phyloP scores from a whole-genome alignment of 345 rosid genomes.

The Gossypium thurberi region DNA sequence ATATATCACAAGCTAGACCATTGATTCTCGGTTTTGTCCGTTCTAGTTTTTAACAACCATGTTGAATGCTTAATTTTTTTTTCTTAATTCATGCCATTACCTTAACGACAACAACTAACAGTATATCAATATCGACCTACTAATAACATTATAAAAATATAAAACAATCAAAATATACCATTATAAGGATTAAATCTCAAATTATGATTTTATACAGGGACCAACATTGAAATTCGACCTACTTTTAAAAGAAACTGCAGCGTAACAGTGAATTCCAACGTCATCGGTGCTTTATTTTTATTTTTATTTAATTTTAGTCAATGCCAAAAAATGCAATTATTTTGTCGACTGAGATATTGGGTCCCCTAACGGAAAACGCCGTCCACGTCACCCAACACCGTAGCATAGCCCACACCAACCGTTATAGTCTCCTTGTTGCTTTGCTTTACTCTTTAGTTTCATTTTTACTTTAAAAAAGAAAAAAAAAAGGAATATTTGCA shows the following conservation, averaged over 20 bases:
- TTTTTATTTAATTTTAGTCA: constrained; percentile 2
- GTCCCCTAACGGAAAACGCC: constrained; percentile 25
- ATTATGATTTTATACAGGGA: neutral
- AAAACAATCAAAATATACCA: neutral
- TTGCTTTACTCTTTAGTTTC: neutral
- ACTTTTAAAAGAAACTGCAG: neutral
- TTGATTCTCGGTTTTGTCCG: no score
- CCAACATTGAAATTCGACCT: neutral
- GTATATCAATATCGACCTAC: neutral
- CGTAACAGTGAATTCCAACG: neutral
- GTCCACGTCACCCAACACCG: neutral
- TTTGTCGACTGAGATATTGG: neutral
- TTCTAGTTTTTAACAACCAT: no score
- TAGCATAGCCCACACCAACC: constrained; percentile 7
- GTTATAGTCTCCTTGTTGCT: neutral
- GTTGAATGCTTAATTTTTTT: no score
- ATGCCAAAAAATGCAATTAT: neutral
- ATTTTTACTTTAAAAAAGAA: neutral
- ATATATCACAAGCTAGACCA: no score
- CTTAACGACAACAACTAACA: accelerated
- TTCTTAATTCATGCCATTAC: no score
- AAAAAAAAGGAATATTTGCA: neutral
- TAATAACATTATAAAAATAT: neutral
- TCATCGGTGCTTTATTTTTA: neutral
- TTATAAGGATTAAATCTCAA: neutral